These are phyloP conservation scores for Pseudocercospora ulei DNA, from an alignment of 2,329 filamentous ascomycete species.

Conservation along the genomic window DNA sequence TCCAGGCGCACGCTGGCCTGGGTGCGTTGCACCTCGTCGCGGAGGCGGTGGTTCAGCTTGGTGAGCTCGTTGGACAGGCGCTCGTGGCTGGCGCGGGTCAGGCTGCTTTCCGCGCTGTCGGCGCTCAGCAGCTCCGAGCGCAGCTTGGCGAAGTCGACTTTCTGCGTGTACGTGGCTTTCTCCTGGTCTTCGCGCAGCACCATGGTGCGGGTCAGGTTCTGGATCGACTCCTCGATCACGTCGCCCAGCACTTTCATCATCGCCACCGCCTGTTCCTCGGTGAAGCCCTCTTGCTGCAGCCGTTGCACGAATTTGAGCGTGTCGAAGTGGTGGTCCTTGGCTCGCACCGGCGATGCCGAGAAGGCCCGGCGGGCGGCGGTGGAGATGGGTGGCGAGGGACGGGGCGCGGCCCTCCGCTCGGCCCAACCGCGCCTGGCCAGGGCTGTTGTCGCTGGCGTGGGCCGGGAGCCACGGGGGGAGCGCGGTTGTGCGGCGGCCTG, in stretches of 20 bases:
- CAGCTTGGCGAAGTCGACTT: constrained; percentile 96
- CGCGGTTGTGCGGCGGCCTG: constrained; percentile 12
- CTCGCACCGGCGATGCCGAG: constrained; percentile 53
- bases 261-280: constrained; percentile 87
- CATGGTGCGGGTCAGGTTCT: constrained; percentile 96
- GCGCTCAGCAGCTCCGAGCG: constrained; percentile 86
- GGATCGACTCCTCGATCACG: constrained; percentile 95
- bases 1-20: constrained; percentile 88
- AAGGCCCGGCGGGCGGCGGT: constrained; percentile 41
- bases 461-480: constrained; percentile 7
- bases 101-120: constrained; percentile 80
- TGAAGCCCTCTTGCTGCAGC: constrained; percentile 83
- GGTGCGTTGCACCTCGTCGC: constrained; percentile 89
- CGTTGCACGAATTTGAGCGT: constrained; percentile 94
- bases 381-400: constrained; percentile 9
- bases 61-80: constrained; percentile 87
- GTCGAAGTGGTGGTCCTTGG: constrained; percentile 89
- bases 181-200: constrained; percentile 88
- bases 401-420: constrained; percentile 11
- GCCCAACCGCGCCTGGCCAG: constrained; percentile 21
- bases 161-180: constrained; percentile 67
- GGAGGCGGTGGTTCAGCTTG: constrained; percentile 77
- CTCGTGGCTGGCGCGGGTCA: constrained; percentile 84
- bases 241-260: constrained; percentile 97
- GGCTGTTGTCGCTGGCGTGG: constrained; percentile 21